Evolutionary conservation across 176 grass and related monocot genomes (phyloP), one percentile per base, ranked within the genome.

Genomic region (Dendrocalamus sinicus): DNA sequence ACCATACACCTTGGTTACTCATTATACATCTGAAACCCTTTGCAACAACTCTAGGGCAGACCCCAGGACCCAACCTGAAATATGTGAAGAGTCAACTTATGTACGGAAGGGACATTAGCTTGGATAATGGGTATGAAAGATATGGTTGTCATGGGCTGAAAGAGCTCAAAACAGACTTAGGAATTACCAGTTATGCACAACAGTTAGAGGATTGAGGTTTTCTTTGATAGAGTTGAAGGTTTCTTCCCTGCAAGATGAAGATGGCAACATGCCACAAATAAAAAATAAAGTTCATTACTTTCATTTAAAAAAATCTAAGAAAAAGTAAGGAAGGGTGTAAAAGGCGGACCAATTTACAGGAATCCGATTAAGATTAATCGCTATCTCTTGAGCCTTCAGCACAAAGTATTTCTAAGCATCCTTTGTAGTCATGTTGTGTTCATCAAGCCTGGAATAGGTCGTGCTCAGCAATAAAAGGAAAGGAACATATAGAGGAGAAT

Each of bases 321-420:
- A 81, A 23, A 87, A n/a, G 50, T n/a, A 64, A 68, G 32, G 41
- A 87, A 84, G 50, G 23, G 22, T 76, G 46, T 1, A 80, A 69
- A 32, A 10, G 46, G 23, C 82, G 9, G 39, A 98, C 96, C 96
- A 98, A 75, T 98, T 98, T 47, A 98, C 93, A 58, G 96, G 96
- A 51, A 76, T 92, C 91, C 93, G 95, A 60, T 91, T 89, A 82
- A 98, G 86, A 76, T 77, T 62, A 55, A 95, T 85, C 63, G 93
- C 96, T 67, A 98, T 88, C 87, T 94, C 73, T 83, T 98, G 93
- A 61, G 90, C 93, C 86, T 69, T 98, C 78, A 98, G 84, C 35
- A 98, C 93, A 67, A 98, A 98, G 76, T 98, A 98, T 90, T 94
- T 89, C 61, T 98, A 98, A 72, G 93, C 96, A 78, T 92, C 91